A percentile compares a stretch with the other conserved stretches of the same genome.
Evolutionary conservation across 352 stramenopile species (phyloP).

Genomic region (Phytophthora syringae): DNA sequence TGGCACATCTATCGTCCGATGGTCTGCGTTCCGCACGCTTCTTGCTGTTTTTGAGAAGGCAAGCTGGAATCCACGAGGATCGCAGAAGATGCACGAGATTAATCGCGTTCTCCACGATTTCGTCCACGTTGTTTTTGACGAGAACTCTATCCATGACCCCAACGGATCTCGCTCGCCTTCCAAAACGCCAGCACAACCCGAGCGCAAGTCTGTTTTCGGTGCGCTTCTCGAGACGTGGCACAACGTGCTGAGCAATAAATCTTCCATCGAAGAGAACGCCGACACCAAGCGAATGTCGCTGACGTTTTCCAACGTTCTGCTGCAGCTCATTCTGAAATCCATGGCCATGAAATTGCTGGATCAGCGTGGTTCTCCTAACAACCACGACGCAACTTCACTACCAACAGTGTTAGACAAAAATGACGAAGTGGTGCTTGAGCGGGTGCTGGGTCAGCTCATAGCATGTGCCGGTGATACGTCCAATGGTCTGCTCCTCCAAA

Average conservation of each 20-base stretch:
- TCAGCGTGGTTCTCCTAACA: not conserved
- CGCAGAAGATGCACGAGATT: constrained; percentile 43
- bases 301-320: constrained; percentile 54
- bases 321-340: constrained; percentile 75
- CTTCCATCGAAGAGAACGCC: constrained; percentile 41
- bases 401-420: constrained; percentile 28
- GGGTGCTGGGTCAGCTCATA: constrained; percentile 52
- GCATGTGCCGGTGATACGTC: constrained; percentile 36
- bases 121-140: constrained; percentile 65
- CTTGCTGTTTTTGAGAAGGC: constrained; percentile 67
- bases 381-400: constrained; percentile 4
- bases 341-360: constrained; percentile 55
- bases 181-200: not conserved
- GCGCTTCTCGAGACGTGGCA: constrained; percentile 64
- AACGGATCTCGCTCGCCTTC: constrained; percentile 3
- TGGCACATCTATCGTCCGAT: constrained; percentile 45
- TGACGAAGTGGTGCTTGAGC: constrained; percentile 53
- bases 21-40: constrained; percentile 62
- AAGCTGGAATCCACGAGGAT: constrained; percentile 49
- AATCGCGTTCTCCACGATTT: constrained; percentile 61
- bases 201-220: constrained; percentile 42
- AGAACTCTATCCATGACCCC: constrained; percentile 40
- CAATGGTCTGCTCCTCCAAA: constrained; percentile 57
- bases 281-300: constrained; percentile 58
- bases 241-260: constrained; percentile 52